A percentile compares a stretch with the other conserved stretches of the same genome.
Evolutionary conservation across 306 rosid species (phyloP).

Genomic region (Vicia faba): DNA sequence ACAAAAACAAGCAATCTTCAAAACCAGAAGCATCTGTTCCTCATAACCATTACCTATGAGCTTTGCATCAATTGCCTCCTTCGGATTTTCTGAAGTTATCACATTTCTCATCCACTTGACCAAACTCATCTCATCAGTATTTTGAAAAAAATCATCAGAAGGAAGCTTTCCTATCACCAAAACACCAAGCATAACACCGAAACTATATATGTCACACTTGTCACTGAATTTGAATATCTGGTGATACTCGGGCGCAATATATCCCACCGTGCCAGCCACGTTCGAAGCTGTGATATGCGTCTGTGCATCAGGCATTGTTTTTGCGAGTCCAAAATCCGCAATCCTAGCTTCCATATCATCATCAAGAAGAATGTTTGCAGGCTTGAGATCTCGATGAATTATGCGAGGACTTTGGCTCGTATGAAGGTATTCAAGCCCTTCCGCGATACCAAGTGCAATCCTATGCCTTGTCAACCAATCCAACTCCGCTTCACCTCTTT

Average conservation of each 20-base stretch:
- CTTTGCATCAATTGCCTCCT: conserved; percentile 55
- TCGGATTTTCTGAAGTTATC: conserved; percentile 66
- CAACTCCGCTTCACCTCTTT: conserved; percentile 47
- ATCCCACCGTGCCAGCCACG: conserved; percentile 85
- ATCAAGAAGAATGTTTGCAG: conserved; percentile 78
- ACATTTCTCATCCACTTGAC: conserved; percentile 81
- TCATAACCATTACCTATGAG: conserved; percentile 71
- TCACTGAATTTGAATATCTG: conserved; percentile 85
- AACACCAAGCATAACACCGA: conserved; percentile 79
- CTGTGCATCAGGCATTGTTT: conserved; percentile 71
- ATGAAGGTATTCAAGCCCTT: conserved; percentile 94
- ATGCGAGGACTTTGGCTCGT: conserved; percentile 62
- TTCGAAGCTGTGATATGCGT: conserved; percentile 75
- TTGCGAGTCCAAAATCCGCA: conserved; percentile 95
- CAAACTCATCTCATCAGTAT: conserved; percentile 70
- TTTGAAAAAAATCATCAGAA: conserved; percentile 69
- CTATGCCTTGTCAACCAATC: conserved; percentile 73
- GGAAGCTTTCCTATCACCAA: conserved; percentile 82
- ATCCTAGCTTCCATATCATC: conserved; percentile 92
- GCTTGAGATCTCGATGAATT: conserved; percentile 85
- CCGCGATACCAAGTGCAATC: conserved; percentile 69
- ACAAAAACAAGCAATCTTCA: conserved; percentile 92
- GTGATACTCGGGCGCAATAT: conserved; percentile 90
- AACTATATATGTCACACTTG: conserved; percentile 87
- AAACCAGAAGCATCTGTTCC: conserved; percentile 87